Base-by-base conservation (phyloP, 441 rosid genomes). In the Populus hybrid region DNA sequence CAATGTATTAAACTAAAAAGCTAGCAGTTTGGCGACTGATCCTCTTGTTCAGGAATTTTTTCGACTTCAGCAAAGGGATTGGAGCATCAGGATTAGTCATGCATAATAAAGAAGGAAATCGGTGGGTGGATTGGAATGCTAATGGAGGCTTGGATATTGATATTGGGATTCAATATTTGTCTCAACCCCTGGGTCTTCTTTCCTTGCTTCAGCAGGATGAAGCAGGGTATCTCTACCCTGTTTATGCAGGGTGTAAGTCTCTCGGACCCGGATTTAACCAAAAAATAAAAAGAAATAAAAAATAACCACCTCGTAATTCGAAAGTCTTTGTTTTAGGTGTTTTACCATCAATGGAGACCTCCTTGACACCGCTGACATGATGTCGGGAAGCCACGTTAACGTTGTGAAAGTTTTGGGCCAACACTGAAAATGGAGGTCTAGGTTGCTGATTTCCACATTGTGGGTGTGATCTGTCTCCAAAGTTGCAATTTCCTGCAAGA, bases 361-460 rank as follows among this genome's bases (percentile, higher is more conserved):
- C 93, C 85, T 83, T 83, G 21, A 53, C 81, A 83, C 65, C 74
- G 72, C 79, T 65, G 74, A 76, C 80, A 38, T 69, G 84, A 76
- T 83, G 83, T 79, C 87, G 90, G 69, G 65, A 72, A 65, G 78
- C 75, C 10, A 74, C 53, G 63, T 75, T 78, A 30, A 68, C 69
- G 75, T 79, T 53, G 72, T 82, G 85, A 42, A 86, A 76, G 83
- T 90, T 94, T 80, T 90, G 92, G 32, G 83, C 85, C 84, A 89
- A 78, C 67, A 87, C 92, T 2, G 93, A 78, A 73, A 94, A 87
- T 74, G 97, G 98, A 78, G 90, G 85, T 79, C 95, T 87, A 19
- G 76, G 81, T 75, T 87, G 92, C 84, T 86, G 91, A 82, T 82
- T 84, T 80, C 88, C 86, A 74, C 82, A 66, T 79, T 82, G 86